These are phyloP conservation scores for Globisporangium splendens DNA, from an alignment of 352 stramenopile species.

Conservation along the genomic window DNA sequence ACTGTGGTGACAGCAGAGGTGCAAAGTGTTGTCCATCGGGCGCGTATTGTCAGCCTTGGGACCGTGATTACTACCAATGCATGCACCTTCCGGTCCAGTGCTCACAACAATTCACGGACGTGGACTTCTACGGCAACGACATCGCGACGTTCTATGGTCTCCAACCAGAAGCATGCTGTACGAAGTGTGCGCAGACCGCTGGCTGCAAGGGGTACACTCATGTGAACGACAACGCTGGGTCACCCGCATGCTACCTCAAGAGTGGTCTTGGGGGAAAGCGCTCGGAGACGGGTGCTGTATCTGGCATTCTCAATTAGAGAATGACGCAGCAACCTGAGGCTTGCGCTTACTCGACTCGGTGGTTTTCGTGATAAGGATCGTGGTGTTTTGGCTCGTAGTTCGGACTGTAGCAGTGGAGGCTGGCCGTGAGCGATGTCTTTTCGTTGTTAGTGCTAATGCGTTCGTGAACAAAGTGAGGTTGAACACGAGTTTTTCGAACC, in stretches of 20 bases:
- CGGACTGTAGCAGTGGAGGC: no score
- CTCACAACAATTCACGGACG: slow-evolving; percentile 26
- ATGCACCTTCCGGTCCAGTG: slow-evolving; percentile 26
- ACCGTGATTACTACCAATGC: slow-evolving; percentile 38
- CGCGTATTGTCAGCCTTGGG: slow-evolving; percentile 40
- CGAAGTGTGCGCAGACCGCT: slow-evolving; percentile 13
- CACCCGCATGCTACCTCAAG: slow-evolving; percentile 31
- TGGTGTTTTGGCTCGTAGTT: no score
- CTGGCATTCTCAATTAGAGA: no score
- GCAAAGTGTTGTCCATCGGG: slow-evolving; percentile 28
- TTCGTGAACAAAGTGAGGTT: no score
- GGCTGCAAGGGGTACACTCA: slow-evolving; percentile 30
- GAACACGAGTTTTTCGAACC: no score
- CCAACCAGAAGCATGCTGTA: slow-evolving; percentile 23
- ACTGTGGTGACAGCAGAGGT: slow-evolving; percentile 17
- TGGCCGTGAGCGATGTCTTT: no score
- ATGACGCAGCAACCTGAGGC: no score
- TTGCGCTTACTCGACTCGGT: no score
- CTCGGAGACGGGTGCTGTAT: no score
- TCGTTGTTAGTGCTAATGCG: no score
- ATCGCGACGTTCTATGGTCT: slow-evolving; percentile 21
- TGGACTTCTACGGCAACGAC: slow-evolving; percentile 38
- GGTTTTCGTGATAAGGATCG: no score
- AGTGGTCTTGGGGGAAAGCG: slow-evolving; percentile 6
- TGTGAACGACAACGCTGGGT: slow-evolving; percentile 2